Evolutionary conservation across 805 yeast species (phyloP).

Genomic region (Wickerhamiella azymoides): DNA sequence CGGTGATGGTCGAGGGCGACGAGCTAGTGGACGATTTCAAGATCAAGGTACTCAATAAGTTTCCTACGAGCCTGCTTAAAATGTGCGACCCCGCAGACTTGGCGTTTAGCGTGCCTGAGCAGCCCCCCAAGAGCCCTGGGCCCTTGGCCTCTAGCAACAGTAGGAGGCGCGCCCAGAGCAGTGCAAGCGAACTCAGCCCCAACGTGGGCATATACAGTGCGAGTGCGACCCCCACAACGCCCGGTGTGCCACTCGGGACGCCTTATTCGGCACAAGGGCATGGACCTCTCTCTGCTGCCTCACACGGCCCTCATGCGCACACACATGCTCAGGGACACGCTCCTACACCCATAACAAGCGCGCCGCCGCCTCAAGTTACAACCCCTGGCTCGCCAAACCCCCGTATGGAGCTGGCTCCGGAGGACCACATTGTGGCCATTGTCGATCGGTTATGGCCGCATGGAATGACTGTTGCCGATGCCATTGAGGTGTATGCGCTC

Average conservation of each 20-base stretch:
- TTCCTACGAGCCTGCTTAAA: constrained; percentile 51
- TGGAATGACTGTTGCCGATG: constrained; percentile 57
- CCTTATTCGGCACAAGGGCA: neutral
- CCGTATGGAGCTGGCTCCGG: constrained; percentile 34
- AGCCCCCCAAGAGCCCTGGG: constrained; percentile 1
- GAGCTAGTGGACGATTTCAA: constrained; percentile 74
- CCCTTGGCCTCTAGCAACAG: neutral
- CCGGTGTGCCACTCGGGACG: neutral
- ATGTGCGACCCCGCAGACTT: constrained; percentile 57
- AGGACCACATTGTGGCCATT: constrained; percentile 41
- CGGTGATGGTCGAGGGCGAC: constrained; percentile 42
- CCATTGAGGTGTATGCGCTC: constrained; percentile 38
- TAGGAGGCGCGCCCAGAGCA: neutral
- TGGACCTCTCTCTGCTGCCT: neutral
- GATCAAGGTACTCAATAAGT: constrained; percentile 43
- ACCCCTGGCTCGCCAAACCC: neutral
- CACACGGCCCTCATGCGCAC: neutral
- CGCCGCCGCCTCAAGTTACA: neutral
- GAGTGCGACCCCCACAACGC: neutral
- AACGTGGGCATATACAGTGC: neutral
- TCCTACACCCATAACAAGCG: neutral
- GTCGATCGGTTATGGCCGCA: constrained; percentile 47
- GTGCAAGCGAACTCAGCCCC: neutral
- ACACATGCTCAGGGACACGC: neutral
- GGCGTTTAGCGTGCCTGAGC: constrained; percentile 17